A percentile compares a stretch with the other conserved stretches of the same genome.
Conservation (phyloP, 2,329 filamentous ascomycete genomes). For the Plectosphaerella cucumerina region DNA sequence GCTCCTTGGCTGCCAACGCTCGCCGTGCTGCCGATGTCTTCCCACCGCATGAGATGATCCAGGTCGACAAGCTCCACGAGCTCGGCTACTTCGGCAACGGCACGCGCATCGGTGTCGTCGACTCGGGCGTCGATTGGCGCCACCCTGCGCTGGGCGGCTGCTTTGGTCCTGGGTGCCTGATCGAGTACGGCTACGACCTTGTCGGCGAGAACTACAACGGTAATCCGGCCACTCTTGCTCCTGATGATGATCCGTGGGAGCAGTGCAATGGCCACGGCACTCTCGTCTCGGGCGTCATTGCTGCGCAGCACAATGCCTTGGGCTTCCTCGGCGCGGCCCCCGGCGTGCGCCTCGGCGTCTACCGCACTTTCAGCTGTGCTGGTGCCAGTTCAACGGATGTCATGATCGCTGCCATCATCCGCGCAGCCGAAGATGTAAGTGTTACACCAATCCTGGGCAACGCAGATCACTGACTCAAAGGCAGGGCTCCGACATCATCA, state of each 20-base stretch:
- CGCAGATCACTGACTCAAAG: too few species aligned
- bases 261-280: conserved; percentile 16
- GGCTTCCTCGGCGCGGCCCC: conserved; percentile 44
- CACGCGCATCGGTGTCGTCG: conserved; percentile 35
- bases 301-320: conserved; percentile 34
- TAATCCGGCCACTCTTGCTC: background rate
- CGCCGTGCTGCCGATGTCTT: too few species aligned
- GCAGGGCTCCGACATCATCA: conserved; percentile 27
- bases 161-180: background rate
- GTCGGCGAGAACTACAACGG: background rate
- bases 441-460: too few species aligned
- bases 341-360: conserved; percentile 33
- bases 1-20: background rate
- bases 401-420: conserved; percentile 34
- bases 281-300: conserved; percentile 11
- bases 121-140: conserved; percentile 39
- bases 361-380: conserved; percentile 31
- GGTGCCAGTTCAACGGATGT: conserved; percentile 31
- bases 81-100: conserved; percentile 39
- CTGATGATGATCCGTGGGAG: conserved; percentile 12
- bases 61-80: conserved; percentile 34
- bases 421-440: conserved; percentile 31
- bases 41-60: conserved; percentile 22
- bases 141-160: conserved; percentile 22
- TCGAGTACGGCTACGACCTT: background rate